A percentile compares a stretch with the other conserved stretches of the same genome.
Evolutionary conservation across 2,329 filamentous ascomycete species (phyloP).

Genomic region (Pseudogymnoascus sp.): DNA sequence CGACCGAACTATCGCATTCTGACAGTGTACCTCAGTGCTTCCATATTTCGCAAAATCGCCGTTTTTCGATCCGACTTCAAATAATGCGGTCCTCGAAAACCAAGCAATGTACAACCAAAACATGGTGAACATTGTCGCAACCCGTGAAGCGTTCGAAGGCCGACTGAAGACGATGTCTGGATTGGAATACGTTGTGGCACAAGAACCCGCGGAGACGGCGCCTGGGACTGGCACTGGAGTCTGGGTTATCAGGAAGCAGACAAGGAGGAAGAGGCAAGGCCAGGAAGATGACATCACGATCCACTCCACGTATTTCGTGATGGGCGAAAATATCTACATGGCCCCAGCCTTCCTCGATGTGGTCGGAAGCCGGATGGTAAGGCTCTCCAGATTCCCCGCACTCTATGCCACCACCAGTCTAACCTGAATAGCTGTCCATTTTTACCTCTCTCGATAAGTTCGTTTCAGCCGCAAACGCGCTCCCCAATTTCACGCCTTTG

Average conservation of each 20-base stretch:
- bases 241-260: conserved; percentile 64
- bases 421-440: conserved; percentile 16
- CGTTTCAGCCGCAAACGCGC: conserved; percentile 26
- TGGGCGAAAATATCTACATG: conserved; percentile 60
- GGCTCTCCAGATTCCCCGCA: conserved; percentile 17
- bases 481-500: conserved; percentile 40
- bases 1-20: background rate
- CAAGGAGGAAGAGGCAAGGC: conserved; percentile 47
- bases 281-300: conserved; percentile 52
- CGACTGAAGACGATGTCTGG: conserved; percentile 57
- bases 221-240: conserved; percentile 55
- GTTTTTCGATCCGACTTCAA: conserved; percentile 60
- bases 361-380: conserved; percentile 49
- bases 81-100: conserved; percentile 55
- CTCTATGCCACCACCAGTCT: conserved; percentile 12
- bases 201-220: conserved; percentile 55
- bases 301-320: conserved; percentile 54
- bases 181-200: conserved; percentile 58
- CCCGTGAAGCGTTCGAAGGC: conserved; percentile 55
- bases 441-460: conserved; percentile 27
- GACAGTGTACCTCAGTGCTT: conserved; percentile 35
- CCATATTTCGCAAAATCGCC: conserved; percentile 62
- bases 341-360: conserved; percentile 54
- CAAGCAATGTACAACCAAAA: conserved; percentile 55
- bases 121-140: conserved; percentile 50